Base-by-base conservation (phyloP, 345 rosid species). In the Camelina neglecta region DNA sequence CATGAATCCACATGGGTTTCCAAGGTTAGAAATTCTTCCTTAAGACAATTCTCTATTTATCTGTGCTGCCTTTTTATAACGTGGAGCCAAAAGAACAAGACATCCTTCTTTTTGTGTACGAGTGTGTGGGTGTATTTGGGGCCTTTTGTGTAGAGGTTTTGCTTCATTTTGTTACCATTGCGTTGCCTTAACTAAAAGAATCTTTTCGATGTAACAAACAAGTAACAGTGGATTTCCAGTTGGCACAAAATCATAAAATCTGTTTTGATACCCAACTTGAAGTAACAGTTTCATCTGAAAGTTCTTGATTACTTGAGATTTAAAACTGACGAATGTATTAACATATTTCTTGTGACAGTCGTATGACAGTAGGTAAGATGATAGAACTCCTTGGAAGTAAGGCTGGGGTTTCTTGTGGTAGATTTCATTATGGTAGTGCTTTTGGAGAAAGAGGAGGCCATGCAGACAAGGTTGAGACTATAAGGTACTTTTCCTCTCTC, bases 321-420 rank as follows among this genome's bases (percentile, higher is more conserved):
- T 36, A 65, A 24, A 70, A 39, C 56, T 42, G 18, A 31, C 21
- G 35, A 51, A 29, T 55, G n/a, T 70, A 23, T 51, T 62, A 39
- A 72, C 48, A 54, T 62, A 67, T 33, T 23, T 72, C 56, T 41
- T 80, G 72, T 71, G 80, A 44, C 66, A 94, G 97, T 86, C 99
- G 97, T 79, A 94, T 94, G 98, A 94, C 97, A 11, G 97, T 92
- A 67, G 97, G 98, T 47, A 94, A 95, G 86, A 95, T 92, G 99
- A 86, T 92, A 76, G 99, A 95, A 85, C 99, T 95, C 75, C 89
- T 92, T 67, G 99, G 96, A 42, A 79, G 99, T 75, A 95, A 95
- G 80, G 97, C 97, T 65, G 97, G 97, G 70, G 97, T 90, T 69
- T 89, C 92, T 5, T 85, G 87, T 20, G 97, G 97, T 63, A 85